Evolutionary conservation across 192 early-diverging fungal genomes (phyloP), one percentile per base, ranked within the genome.

Genomic region (Geranomyces variabilis): DNA sequence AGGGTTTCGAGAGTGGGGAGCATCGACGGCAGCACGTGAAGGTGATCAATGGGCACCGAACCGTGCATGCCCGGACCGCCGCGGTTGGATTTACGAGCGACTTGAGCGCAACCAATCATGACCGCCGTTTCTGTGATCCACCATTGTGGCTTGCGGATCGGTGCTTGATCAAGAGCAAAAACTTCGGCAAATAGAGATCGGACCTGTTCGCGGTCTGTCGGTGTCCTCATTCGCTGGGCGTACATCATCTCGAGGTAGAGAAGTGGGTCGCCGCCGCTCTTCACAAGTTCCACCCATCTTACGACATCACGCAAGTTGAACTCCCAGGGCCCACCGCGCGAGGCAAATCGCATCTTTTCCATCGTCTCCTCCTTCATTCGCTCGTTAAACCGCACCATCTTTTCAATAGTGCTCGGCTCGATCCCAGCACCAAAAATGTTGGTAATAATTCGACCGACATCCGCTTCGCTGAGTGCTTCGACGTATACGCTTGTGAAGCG

Each of bases 221-320:
- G 67, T 0, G 91, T 93, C 36, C 96, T 87, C 93, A 99, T 92
- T 59, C 94, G 86, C 58, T 95, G 94, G 51, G 92, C 73, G 66
- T 95, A 99, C 58, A 99, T 84, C 66, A 94, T 87, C 57, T 92
- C 87, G 17, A 97, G 76, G 62, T 86, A 94, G 49, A 89, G 82
- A 9, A 79, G 74, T 22, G 93, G 93, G 49, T 86, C 55, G 12
- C 81, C 69, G 10, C 75, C 76, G 30, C 51, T 71, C 59, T 82
- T 81, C n/a, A 79, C 75, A 22, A 97, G 77, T 44, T 97, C 92
- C 67, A 99, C 82, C 90, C 96, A 96, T 31, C 97, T 89, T 76
- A 93, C 87, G 29, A 96, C 91, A 83, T 99, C 97, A n/a, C 97
- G 92, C 70, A 99, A 75, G 70, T 99, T 99, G 77, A 98, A 99